Base-by-base conservation (phyloP, 2,329 filamentous ascomycete genomes). In the Ophiostoma novo-ulmi region DNA sequence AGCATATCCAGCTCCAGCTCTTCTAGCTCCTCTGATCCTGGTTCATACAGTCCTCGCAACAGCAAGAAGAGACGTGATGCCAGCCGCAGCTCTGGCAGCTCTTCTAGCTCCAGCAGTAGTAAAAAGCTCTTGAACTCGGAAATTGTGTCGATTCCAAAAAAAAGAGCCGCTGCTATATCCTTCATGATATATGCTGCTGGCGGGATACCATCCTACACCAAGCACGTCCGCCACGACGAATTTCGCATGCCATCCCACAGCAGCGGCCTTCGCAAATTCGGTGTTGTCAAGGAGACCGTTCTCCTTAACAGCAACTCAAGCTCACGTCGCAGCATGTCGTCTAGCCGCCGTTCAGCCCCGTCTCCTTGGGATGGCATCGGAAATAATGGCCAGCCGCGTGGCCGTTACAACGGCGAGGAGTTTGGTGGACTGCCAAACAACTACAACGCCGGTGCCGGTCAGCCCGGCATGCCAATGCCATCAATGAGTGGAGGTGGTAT, bases 1-100 rank as follows among this genome's bases (percentile, higher is more conserved):
- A 58, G 52, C n/a, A 48, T 48, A 5, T 58, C 52, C 5, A 64
- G 61, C 61, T 38, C 63, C 35, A 64, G 61, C 61, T 64, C 35
- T 2, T 38, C 31, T 17, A 17, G 17, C 35, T 38, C 31, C 17
- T 48, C 44, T 17, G 44, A 48, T 20, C 8, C 44, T 20, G 44
- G 17, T 7, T 20, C 44, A 48, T 48, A n/a, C 44, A 17, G 17
- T n/a, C 31, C 14, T 35, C 5, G 17, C 35, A 8, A n/a, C 14
- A 64, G 61, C 35, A n/a, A 17, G 3, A 14, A 36, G 31, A 64
- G 61, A 36, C 35, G 31, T 6, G 14, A 6, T 11, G 31, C 35
- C 35, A 64, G 61, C 35, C 35, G 31, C 35, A 38, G 61, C 61
- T 36, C 61, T 13, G 20, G 35, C 35, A 38, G 17, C 61, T 48